Base-by-base conservation (phyloP, 1,284 basidiomycete species). In the Irpex sp. region DNA sequence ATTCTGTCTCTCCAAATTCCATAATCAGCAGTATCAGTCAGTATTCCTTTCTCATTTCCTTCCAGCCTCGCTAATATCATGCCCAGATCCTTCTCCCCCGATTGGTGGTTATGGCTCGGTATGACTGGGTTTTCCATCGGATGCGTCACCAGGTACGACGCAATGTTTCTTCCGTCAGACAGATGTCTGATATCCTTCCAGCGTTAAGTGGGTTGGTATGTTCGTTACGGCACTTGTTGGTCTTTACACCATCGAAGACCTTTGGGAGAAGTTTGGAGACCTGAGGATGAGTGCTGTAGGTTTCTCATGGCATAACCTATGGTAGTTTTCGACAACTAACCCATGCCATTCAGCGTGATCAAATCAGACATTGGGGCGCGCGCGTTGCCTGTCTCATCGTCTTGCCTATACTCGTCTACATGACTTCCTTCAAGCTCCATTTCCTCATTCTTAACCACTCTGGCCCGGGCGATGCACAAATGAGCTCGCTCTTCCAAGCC, bases 401-500 rank as follows among this genome's bases (percentile, higher is more conserved):
- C 66, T 76, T 98, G 7, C 97, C 97, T 0, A 83, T 96, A 69
- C 78, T 93, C 65, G 93, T 98, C 69, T 99, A 98, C 80, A 93
- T 97, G 85, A 78, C 87, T 2, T 92, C 88, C 60, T 99, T 99
- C 89, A 98, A 98, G 78, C 80, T 97, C 11, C 97, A 99, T 76
- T 98, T 99, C 79, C 74, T 96, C 74, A 85, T 99, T 68, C 82
- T 99, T 58, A 97, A 94, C 76, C 93, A 94, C 65, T 93, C 94
- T 3, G 97, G 97, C 50, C 93, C 97, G 6, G 97, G 97, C 19
- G 97, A 99, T 73, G 92, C 96, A 0, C 97, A 99, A 76, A 99
- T 99, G 97, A 95, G 92, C 75, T 97, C 94, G 3, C 82, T 99
- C 31, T 99, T 99, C 86, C 97, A 99, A 76, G 95, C 96, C n/a